phyloP scores from a whole-genome alignment of 495 filamentous ascomycete species.

The Podospora pseudoanserina region DNA sequence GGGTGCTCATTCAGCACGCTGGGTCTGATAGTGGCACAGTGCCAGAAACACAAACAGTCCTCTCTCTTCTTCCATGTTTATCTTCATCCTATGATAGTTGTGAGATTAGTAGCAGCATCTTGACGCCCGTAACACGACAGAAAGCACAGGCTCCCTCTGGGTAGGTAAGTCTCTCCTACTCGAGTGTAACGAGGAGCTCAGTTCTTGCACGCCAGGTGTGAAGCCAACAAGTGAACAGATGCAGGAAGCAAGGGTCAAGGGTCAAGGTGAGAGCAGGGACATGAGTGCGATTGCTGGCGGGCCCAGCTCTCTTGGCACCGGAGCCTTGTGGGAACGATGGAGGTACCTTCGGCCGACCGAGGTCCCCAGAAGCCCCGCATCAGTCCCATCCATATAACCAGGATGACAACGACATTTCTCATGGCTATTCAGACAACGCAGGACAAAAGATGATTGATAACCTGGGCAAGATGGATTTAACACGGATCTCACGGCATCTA shows the following conservation, averaged over 20 bases:
- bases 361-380: not conserved
- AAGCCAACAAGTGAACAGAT: not conserved
- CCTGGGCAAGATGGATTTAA: not conserved
- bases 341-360: conserved; percentile 10
- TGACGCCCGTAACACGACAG: not conserved
- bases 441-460: no score
- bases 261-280: conserved; percentile 9
- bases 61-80: not conserved
- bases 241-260: conserved; percentile 8
- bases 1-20: conserved; percentile 9
- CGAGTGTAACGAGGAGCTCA: not conserved
- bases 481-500: not conserved
- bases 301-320: conserved; percentile 14
- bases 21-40: not conserved
- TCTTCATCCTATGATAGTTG: not conserved
- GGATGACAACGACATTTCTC: not conserved
- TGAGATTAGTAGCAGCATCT: not conserved
- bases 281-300: conserved; percentile 21
- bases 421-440: no score
- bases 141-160: not conserved
- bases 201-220: not conserved
- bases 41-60: not conserved
- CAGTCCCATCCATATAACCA: not conserved
- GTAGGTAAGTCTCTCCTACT: not conserved
- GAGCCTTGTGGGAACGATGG: conserved; percentile 12